A percentile compares a stretch with the other conserved stretches of the same genome.
These are phyloP conservation scores for Candida boidinii DNA, from an alignment of 805 yeast species.

Conservation along the genomic window DNA sequence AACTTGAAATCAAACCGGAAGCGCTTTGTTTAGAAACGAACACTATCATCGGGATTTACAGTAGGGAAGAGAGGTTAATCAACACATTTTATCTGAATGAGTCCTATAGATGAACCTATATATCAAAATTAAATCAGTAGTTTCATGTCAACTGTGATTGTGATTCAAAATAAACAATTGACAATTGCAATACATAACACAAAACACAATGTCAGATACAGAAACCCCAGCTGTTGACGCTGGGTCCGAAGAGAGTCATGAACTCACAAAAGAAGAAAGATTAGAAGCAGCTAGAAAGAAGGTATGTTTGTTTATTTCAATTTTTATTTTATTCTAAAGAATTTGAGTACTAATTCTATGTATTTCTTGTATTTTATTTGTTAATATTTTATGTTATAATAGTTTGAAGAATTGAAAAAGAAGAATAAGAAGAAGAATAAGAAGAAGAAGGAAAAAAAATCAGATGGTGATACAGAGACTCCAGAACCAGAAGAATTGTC, in stretches of 20 bases:
- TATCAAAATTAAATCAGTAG: too few species aligned
- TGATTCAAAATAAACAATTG: too few species aligned
- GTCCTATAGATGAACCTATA: too few species aligned
- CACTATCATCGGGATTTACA: too few species aligned
- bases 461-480: slow-evolving; percentile 4
- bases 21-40: too few species aligned
- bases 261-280: slow-evolving; percentile 24
- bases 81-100: too few species aligned
- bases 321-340: slow-evolving; percentile 1
- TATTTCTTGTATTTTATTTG: too few species aligned
- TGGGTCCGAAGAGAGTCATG: slow-evolving; percentile 5
- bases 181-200: too few species aligned
- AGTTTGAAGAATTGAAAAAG: slow-evolving; percentile 23
- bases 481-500: slow-evolving; percentile 2
- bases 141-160: too few species aligned
- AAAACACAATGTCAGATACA: neutral
- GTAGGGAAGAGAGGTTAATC: too few species aligned
- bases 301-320: slow-evolving; percentile 7
- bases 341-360: neutral
- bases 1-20: too few species aligned
- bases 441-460: slow-evolving; percentile 9
- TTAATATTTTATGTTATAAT: neutral
- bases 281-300: slow-evolving; percentile 28
- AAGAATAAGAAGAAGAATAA: slow-evolving; percentile 19
- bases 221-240: neutral